Evolutionary conservation across 148 eudicot species (phyloP), one percentile per base, ranked within the genome.

Genomic region (Selenicereus undatus): DNA sequence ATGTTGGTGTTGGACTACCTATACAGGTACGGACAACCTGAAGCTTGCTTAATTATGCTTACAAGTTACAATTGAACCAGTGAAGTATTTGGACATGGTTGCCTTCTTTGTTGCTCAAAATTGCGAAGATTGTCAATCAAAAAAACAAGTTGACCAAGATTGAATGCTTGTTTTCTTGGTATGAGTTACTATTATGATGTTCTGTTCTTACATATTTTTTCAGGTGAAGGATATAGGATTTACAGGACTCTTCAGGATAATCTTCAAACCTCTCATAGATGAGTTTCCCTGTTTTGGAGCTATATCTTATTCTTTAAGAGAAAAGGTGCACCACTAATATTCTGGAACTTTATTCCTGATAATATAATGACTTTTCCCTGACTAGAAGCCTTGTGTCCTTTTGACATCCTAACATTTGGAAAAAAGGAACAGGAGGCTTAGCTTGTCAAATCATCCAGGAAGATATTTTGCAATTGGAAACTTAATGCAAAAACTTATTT

Each of bases 251-350:
- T 94, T 94, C 86, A 90, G 98, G 82, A 69, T 94, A 65, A 89
- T 93, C 62, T 91, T 94, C 81, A 94, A 89, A 77, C 98, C 98
- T 56, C 88, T 94, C 14, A 92, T 93, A 71, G 86, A 91, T 70
- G 91, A 93, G 79, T 81, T 94, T 75, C 97, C 97, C 64, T 93
- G 98, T 78, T 94, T 94, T 79, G 93, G 93, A 56, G 98, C 97
- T 82, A 32, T 94, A 78, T 85, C 83, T 70, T 94, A 80, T 86
- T 94, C 98, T 18, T 82, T 93, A 80, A 88, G 92, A 83, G 86
- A 94, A 77, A 91, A 94, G 91, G 98, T 94, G 48, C 54, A 79
- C 64, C 76, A 35, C 54, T 32, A 7, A 17, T 79, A 27, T 71
- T 82, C 22, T 80, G 48, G 68, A 78, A n/a, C 48, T 39, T 11